Base-by-base conservation (phyloP, 2,329 filamentous ascomycete species). In the Cephalotrichum gorgonifer region DNA sequence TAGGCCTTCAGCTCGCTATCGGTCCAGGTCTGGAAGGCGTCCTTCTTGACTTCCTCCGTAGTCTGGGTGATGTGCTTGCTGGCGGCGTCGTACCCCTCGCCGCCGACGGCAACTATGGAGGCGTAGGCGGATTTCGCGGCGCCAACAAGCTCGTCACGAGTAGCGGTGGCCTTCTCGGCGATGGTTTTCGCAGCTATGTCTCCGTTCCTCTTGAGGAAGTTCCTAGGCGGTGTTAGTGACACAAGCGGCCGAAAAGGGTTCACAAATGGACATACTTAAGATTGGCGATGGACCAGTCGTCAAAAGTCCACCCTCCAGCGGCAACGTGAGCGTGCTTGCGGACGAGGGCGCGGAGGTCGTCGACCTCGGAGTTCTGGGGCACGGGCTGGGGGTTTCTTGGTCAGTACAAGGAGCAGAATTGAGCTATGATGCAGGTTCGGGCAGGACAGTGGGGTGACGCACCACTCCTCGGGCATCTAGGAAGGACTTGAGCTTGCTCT, bases 401-500 rank as follows among this genome's bases (percentile, higher is more conserved):
- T 56, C 23, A 33, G 44, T 44, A 50, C 44, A 25, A 31, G n/a
- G 26, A 31, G 26, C 14, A 12, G 15, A 30, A 22, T n/a, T 14
- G 9, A 15, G 2, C 22, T 20, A 4, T 17, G 15, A 20, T 28
- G 3, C 23, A 12, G 41, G 6, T 43, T n/a, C n/a, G 41, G 41
- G 14, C 22, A 26, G 41, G 14, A 44, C 25, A 6, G 12, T 6
- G 6, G 27, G 27, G 6, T 3, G 6, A 44, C 43, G 17, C 26
- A 44, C 43, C 46, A 91, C 70, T 39, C 85, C 84, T 51, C 87
- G 85, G 8, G 85, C 78, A 62, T 90, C 86, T 6, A 91, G 76
- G 59, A 83, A 91, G 2, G 79, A 78, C 71, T 91, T 91, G 38
- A 91, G 74, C 17, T 85, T 81, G 58, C 78, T 87, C 33, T 89